Evolutionary conservation across 345 rosid species (phyloP), one percentile per base, ranked within the genome.

Genomic region (Rhodamnia rubescens): DNA sequence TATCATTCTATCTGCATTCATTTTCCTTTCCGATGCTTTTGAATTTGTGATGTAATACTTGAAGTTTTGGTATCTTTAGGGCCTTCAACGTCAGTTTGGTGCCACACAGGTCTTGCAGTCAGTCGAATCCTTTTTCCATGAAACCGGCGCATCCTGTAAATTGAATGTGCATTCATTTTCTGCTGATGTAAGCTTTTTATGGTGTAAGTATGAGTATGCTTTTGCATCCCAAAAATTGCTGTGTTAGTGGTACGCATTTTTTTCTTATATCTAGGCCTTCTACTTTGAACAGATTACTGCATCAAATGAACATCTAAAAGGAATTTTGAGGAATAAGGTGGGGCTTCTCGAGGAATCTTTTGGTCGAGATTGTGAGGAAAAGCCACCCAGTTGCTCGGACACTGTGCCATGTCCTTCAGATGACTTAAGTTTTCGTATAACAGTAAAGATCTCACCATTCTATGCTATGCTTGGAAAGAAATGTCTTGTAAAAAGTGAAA

Each of bases 41-140:
- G 53, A 32, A 32, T 74, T 6, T n/a, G 55, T 42, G 54, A 57
- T 29, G 36, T 82, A 53, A 42, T 53, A 36, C 56, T 47, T 29
- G 15, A 58, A 8, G 5, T 50, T 50, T 84, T 84, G 74, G 50
- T 74, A 13, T 84, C 32, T 59, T 5, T 84, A 96, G 98, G 93
- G 97, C 82, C 89, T 95, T 64, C 93, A 90, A 84, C 94, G 92
- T 59, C 97, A 95, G 69, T 93, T 89, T 82, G 90, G 94, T 91
- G 98, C 98, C 54, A 36, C 92, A 7, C 88, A 94, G 88, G 94
- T 96, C 85, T 87, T 95, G 89, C 93, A 91, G 57, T 94, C 96
- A 53, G 57, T 93, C 5, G 95, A 94, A 55, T 91, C 92, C 42
- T 92, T 92, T 88, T 94, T 96, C 91, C 85, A 52, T n/a, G 18